Percentiles rank a stretch among this genome's conserved stretches.
Conservation (phyloP, 2,329 filamentous ascomycete genomes). For the Tolypocladium ophioglossoides region DNA sequence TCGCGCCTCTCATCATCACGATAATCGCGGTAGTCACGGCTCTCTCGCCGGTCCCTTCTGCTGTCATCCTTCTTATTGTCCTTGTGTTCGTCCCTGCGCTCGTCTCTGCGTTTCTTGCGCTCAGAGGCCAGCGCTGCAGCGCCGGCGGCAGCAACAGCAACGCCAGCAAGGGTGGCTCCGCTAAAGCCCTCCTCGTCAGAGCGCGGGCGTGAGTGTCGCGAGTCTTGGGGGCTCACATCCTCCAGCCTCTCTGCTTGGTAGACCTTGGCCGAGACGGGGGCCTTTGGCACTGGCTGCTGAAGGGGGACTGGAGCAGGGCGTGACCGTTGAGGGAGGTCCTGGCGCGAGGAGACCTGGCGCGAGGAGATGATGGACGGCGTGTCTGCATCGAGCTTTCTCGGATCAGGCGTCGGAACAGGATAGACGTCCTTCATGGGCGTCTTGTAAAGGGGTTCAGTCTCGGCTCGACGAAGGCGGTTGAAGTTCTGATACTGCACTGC, state of each 20-base stretch:
- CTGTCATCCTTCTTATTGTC: slow-evolving; percentile 3
- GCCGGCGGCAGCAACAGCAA: slow-evolving; percentile 38
- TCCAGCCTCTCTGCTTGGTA: slow-evolving; percentile 42
- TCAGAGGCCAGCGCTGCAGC: slow-evolving; percentile 22
- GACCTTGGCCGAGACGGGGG: slow-evolving; percentile 59
- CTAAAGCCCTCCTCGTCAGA: slow-evolving; percentile 29
- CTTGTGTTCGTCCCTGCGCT: slow-evolving; percentile 10
- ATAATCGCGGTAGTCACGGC: slow-evolving; percentile 2
- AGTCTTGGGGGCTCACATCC: slow-evolving; percentile 23
- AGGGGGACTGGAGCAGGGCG: slow-evolving; percentile 56
- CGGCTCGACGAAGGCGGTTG: slow-evolving; percentile 11
- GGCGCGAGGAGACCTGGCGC: slow-evolving; percentile 28
- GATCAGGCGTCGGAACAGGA: slow-evolving; percentile 56
- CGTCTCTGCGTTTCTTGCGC: slow-evolving; percentile 11
- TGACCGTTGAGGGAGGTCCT: slow-evolving; percentile 27
- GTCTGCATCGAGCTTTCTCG: slow-evolving; percentile 47
- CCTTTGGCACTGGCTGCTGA: slow-evolving; percentile 76
- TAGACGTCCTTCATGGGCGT: slow-evolving; percentile 50
- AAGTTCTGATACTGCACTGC: slow-evolving; percentile 15
- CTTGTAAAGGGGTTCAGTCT: slow-evolving; percentile 9
- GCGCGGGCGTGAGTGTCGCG: slow-evolving; percentile 16
- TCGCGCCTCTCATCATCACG: slow-evolving; percentile 11
- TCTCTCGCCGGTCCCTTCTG: slow-evolving; percentile 2
- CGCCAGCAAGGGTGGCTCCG: slow-evolving; percentile 35
- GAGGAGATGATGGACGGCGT: slow-evolving; percentile 37